Evolutionary conservation across 805 yeast genomes (phyloP).

Genomic region (Peterozyma xylosa): DNA sequence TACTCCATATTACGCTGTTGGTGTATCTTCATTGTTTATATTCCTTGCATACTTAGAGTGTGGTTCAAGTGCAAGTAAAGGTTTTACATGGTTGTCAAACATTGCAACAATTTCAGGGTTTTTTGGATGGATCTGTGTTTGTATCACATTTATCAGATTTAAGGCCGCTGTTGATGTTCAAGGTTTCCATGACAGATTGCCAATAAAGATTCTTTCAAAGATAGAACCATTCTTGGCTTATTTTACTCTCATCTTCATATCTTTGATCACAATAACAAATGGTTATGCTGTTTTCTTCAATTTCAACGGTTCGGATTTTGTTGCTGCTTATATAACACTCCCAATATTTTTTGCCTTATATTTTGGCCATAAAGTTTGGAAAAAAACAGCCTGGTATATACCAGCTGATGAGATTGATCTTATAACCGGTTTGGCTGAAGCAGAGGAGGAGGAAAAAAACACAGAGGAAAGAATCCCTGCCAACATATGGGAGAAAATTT

Average conservation of each 20-base stretch:
- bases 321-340: constrained; percentile 67
- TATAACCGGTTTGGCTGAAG: constrained; percentile 49
- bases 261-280: constrained; percentile 56
- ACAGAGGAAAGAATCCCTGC: constrained; percentile 29
- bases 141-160: constrained; percentile 51
- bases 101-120: constrained; percentile 63
- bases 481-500: constrained; percentile 33
- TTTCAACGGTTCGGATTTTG: constrained; percentile 48
- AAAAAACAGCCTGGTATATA: constrained; percentile 34
- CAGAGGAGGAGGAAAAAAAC: constrained; percentile 43
- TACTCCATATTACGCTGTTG: constrained; percentile 48
- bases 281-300: constrained; percentile 62
- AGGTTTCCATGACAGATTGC: constrained; percentile 44
- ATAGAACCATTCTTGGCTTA: constrained; percentile 55
- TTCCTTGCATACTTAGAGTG: constrained; percentile 48
- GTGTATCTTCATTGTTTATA: constrained; percentile 27
- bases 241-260: constrained; percentile 40
- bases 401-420: constrained; percentile 57
- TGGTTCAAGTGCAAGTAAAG: constrained; percentile 42
- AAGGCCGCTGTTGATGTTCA: constrained; percentile 55
- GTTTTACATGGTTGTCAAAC: constrained; percentile 59
- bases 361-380: constrained; percentile 48
- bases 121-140: constrained; percentile 51
- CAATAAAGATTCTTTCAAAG: constrained; percentile 37
- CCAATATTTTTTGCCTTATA: constrained; percentile 48